Evolutionary conservation across 768 basidiomycete species (phyloP).

Genomic region (Auricularia heimuer): DNA sequence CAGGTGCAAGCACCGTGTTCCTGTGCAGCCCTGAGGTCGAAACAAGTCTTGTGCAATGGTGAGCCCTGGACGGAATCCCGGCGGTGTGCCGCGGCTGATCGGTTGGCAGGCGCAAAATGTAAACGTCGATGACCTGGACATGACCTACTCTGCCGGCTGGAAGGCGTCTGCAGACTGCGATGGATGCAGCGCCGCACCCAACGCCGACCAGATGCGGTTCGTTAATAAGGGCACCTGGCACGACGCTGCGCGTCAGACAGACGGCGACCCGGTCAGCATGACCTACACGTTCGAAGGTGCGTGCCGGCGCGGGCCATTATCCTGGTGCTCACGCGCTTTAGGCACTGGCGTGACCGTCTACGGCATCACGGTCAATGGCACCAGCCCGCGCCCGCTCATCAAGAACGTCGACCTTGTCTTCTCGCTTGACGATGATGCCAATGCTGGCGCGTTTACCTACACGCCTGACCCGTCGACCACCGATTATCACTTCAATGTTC

Average conservation of each 20-base stretch:
- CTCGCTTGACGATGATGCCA: background rate
- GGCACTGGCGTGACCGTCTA: background rate
- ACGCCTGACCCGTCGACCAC: background rate
- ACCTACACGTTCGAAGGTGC: background rate
- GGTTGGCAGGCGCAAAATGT: background rate
- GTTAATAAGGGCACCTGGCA: background rate
- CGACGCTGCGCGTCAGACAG: background rate
- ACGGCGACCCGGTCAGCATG: background rate
- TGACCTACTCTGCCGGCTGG: background rate
- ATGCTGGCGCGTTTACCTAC: background rate
- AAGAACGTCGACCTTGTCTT: background rate
- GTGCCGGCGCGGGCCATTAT: background rate
- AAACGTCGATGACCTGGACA: background rate
- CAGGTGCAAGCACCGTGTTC: too few species aligned
- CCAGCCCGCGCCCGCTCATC: background rate
- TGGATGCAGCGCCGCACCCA: background rate
- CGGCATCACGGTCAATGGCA: background rate
- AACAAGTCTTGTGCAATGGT: too few species aligned
- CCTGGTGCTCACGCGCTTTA: background rate
- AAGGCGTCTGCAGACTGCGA: background rate
- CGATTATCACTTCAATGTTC: background rate
- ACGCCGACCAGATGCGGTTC: background rate
- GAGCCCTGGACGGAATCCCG: too few species aligned
- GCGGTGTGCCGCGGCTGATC: background rate
- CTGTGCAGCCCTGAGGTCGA: too few species aligned